Percentiles rank a stretch among this genome's conserved stretches.
These are phyloP conservation scores for Termitomyces eurrhizus DNA, from an alignment of 768 basidiomycete genomes.

Conservation along the genomic window DNA sequence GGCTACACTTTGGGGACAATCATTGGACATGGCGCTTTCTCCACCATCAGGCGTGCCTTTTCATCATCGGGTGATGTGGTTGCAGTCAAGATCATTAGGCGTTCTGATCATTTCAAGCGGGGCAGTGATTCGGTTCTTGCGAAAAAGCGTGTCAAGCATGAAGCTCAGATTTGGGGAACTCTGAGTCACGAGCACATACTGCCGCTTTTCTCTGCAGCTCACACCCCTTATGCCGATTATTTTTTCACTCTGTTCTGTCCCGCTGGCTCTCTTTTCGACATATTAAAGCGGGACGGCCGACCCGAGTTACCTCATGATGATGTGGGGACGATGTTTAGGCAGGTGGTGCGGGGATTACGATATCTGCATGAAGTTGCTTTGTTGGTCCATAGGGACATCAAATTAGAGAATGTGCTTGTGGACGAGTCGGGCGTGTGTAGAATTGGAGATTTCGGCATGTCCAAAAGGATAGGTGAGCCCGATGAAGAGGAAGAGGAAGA, in stretches of 20 bases:
- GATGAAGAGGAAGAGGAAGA: slow-evolving; percentile 33
- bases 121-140: slow-evolving; percentile 37
- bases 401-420: slow-evolving; percentile 94
- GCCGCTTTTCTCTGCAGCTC: slow-evolving; percentile 67
- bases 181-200: slow-evolving; percentile 85
- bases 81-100: slow-evolving; percentile 82
- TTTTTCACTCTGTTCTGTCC: slow-evolving; percentile 84
- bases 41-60: slow-evolving; percentile 69
- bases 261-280: slow-evolving; percentile 81
- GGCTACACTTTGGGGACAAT: slow-evolving; percentile 75
- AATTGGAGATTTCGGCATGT: slow-evolving; percentile 83
- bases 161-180: slow-evolving; percentile 68
- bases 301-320: slow-evolving; percentile 75
- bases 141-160: slow-evolving; percentile 60
- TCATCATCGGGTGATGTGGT: slow-evolving; percentile 60
- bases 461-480: slow-evolving; percentile 55
- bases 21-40: slow-evolving; percentile 80
- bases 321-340: slow-evolving; percentile 80
- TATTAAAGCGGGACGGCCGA: slow-evolving; percentile 65
- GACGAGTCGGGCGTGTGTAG: slow-evolving; percentile 87
- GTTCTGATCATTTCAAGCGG: slow-evolving; percentile 51
- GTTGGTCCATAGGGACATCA: slow-evolving; percentile 91
- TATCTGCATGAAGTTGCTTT: slow-evolving; percentile 77
- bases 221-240: slow-evolving; percentile 63
- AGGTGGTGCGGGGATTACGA: slow-evolving; percentile 77